phyloP scores from a whole-genome alignment of 2,329 filamentous ascomycete genomes.

The Fusarium sp. region DNA sequence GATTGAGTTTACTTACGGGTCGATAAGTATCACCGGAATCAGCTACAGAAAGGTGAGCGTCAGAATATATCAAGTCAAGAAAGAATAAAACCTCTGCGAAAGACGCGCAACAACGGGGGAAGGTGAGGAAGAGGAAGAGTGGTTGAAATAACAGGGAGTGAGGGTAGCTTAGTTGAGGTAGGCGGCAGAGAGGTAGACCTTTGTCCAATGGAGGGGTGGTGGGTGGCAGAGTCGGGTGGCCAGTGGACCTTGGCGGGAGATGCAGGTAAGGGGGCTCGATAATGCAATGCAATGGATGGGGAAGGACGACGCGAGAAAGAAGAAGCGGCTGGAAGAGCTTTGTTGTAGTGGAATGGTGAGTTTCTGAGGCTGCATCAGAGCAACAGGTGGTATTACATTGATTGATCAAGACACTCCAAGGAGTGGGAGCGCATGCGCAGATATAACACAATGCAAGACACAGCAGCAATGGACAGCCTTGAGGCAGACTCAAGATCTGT shows the following conservation, averaged over 20 bases:
- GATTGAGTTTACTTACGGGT: constrained; percentile 62
- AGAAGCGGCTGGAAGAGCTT: constrained; percentile 47
- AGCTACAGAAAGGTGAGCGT: constrained; percentile 62
- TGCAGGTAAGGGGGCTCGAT: constrained; percentile 59
- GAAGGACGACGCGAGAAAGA: constrained; percentile 51
- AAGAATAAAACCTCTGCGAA: constrained; percentile 44
- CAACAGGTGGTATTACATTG: constrained; percentile 53
- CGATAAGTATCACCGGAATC: constrained; percentile 72
- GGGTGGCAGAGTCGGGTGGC: constrained; percentile 57
- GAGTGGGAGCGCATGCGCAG: constrained; percentile 44
- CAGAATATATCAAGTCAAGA: constrained; percentile 43
- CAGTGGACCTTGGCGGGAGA: constrained; percentile 61
- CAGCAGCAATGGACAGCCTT: constrained; percentile 30
- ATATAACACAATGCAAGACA: constrained; percentile 39
- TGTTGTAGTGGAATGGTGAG: constrained; percentile 50
- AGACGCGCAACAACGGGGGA: constrained; percentile 43
- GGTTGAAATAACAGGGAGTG: constrained; percentile 52
- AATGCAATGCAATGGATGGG: constrained; percentile 51
- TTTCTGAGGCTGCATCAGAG: constrained; percentile 51
- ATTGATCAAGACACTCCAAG: constrained; percentile 51
- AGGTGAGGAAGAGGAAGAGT: constrained; percentile 46
- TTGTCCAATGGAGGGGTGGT: constrained; percentile 53
- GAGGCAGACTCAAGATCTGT: constrained; percentile 36
- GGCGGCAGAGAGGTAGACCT: constrained; percentile 38
- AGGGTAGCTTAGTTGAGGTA: constrained; percentile 47